Conservation (phyloP, 306 rosid genomes). For the Pachyrhizus erosus region DNA sequence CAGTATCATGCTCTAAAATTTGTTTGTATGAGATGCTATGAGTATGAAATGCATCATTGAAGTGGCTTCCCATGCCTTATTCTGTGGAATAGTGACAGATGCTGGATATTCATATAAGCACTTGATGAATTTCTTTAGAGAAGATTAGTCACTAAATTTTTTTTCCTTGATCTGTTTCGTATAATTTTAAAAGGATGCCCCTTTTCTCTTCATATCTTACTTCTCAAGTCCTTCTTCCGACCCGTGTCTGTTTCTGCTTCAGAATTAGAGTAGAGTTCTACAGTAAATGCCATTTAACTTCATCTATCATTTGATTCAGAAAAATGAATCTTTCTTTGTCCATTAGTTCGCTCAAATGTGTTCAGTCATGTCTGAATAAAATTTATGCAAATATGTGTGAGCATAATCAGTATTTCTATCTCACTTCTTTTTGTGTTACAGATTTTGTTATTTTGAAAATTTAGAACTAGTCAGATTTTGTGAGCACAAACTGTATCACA, state of each 20-base stretch:
- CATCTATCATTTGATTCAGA: slow-evolving; percentile 23
- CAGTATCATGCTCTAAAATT: slow-evolving; percentile 26
- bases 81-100: not conserved
- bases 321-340: slow-evolving; percentile 22
- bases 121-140: slow-evolving; percentile 21
- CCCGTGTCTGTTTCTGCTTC: slow-evolving; percentile 16
- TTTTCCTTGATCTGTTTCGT: not conserved
- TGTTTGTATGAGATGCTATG: not conserved
- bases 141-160: not conserved
- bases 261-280: not conserved
- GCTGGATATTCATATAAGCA: slow-evolving; percentile 7
- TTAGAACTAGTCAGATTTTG: slow-evolving; percentile 8
- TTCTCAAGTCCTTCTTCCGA: slow-evolving; percentile 4
- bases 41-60: not conserved
- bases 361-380: not conserved
- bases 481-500: not conserved
- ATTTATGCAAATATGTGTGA: not conserved
- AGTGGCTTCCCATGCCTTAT: not conserved
- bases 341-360: slow-evolving; percentile 15
- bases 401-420: slow-evolving; percentile 33
- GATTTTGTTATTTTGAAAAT: not conserved
- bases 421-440: not conserved
- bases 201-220: slow-evolving; percentile 1
- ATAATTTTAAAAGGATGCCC: slow-evolving; percentile 9
- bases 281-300: slow-evolving; percentile 4